Conservation (phyloP, 148 eudicot species). For the Mesembryanthemum crystallinum region DNA sequence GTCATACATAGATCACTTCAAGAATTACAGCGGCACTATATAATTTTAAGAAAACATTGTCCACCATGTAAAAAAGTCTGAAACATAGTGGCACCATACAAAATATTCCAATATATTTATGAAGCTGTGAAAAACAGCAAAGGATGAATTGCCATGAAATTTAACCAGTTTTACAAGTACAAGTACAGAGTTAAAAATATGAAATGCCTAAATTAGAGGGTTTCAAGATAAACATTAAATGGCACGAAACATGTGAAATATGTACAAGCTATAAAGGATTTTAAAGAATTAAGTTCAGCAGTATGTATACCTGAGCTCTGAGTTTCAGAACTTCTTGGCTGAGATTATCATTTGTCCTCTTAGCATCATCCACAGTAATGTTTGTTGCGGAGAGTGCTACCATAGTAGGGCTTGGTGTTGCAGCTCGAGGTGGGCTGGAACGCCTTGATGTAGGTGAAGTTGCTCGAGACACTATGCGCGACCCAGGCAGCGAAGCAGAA, state of each 20-base stretch:
- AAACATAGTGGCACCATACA: too few relatives aligned
- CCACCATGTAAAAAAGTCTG: too few relatives aligned
- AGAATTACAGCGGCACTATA: too few relatives aligned
- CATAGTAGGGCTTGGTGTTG: conserved; percentile 38
- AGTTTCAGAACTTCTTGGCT: conserved; percentile 48
- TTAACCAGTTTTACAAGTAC: too few relatives aligned
- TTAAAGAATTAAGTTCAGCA: not conserved
- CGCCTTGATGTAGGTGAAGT: conserved; percentile 53
- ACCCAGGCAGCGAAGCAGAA: conserved; percentile 54
- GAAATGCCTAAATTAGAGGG: too few relatives aligned
- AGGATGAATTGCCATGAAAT: too few relatives aligned
- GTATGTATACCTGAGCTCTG: conserved; percentile 46
- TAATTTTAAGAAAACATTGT: too few relatives aligned
- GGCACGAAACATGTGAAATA: not conserved
- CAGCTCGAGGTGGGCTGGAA: conserved; percentile 51
- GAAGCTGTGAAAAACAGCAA: too few relatives aligned
- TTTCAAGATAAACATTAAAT: not conserved
- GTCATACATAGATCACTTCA: too few relatives aligned
- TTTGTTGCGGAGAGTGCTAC: conserved; percentile 34
- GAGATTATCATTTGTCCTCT: conserved; percentile 41
- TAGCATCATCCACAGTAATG: conserved; percentile 37
- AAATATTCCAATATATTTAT: too few relatives aligned
- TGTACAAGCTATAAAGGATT: not conserved
- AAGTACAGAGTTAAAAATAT: too few relatives aligned
- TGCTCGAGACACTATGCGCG: conserved; percentile 50